Evolutionary conservation across 768 basidiomycete genomes (phyloP), one percentile per base, ranked within the genome.

Genomic region (Botryobasidium botryosum): DNA sequence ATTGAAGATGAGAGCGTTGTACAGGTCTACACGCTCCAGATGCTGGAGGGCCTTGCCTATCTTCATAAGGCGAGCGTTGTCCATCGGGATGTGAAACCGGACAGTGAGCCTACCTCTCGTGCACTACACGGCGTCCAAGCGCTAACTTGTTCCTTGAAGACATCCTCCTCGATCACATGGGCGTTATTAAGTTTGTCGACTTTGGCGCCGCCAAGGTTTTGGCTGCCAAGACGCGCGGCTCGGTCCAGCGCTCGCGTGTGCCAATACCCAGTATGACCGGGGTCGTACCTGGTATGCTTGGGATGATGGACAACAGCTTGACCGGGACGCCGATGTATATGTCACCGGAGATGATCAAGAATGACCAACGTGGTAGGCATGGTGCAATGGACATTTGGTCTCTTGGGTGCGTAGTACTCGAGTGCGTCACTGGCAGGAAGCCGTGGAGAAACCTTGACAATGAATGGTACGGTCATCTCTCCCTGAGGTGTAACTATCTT

Each of bases 261-360:
- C 64, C 62, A 33, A 18, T 29, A 37, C 46, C 23, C 37, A 33
- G 51, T 20, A 27, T 43, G 10, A 42, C 55, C 4, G 29, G 41
- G 3, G 46, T 47, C 13, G 51, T 48, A 0, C 55, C 55, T n/a
- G 56, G 55, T 23, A 51, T 53, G 8, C 57, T 53, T 15, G 57
- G 55, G 24, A 60, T 60, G 46, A 35, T 79, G 62, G 77, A 78
- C 57, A 90, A 88, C 62, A 84, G 83, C 53, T 64, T 99, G 27
- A 94, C 91, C 1, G 92, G 90, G 15, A 99, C 94, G 10, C 94
- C 94, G 0, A 97, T 97, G 92, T 97, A 99, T 61, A 96, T 99
- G 87, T 94, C 91, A 4, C 94, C 94, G 1, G 94, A 99, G 59
- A 77, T 94, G 44, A 97, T 99, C 66, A 86, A 92, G 64, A 94